These are phyloP conservation scores for Cyphellophora europaea DNA, from an alignment of 2,329 filamentous ascomycete genomes.

Conservation along the genomic window DNA sequence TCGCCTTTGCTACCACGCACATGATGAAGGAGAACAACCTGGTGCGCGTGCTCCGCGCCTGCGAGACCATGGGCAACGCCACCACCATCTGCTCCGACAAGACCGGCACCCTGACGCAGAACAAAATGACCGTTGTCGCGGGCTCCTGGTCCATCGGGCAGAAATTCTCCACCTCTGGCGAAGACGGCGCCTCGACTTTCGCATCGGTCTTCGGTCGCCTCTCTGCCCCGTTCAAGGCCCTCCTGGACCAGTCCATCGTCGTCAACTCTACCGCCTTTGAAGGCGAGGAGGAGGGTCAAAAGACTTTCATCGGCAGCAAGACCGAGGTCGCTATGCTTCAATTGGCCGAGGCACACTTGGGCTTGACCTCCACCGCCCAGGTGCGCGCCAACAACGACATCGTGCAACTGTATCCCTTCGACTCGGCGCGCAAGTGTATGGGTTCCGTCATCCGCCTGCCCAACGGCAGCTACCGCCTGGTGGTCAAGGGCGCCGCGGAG, in stretches of 20 bases:
- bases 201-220: conserved; percentile 1
- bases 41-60: conserved; percentile 66
- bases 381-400: conserved; percentile 52
- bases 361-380: conserved; percentile 53
- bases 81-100: conserved; percentile 75
- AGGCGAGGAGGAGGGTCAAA: conserved; percentile 57
- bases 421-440: conserved; percentile 64
- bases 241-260: conserved; percentile 32
- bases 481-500: conserved; percentile 40
- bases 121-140: conserved; percentile 68
- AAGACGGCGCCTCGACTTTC: background rate
- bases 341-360: conserved; percentile 57
- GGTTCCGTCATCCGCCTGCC: conserved; percentile 32
- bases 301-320: conserved; percentile 66
- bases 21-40: conserved; percentile 73
- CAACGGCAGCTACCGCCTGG: conserved; percentile 30
- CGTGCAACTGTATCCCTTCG: conserved; percentile 64
- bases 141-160: conserved; percentile 54
- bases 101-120: conserved; percentile 65
- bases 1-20: conserved; percentile 67
- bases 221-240: conserved; percentile 20
- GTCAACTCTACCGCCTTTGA: conserved; percentile 64
- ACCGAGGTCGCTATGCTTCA: conserved; percentile 65
- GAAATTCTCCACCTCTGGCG: conserved; percentile 34
- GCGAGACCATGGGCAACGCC: conserved; percentile 74